phyloP scores from a whole-genome alignment of 495 filamentous ascomycete species.

The Pyrenula aspistea region DNA sequence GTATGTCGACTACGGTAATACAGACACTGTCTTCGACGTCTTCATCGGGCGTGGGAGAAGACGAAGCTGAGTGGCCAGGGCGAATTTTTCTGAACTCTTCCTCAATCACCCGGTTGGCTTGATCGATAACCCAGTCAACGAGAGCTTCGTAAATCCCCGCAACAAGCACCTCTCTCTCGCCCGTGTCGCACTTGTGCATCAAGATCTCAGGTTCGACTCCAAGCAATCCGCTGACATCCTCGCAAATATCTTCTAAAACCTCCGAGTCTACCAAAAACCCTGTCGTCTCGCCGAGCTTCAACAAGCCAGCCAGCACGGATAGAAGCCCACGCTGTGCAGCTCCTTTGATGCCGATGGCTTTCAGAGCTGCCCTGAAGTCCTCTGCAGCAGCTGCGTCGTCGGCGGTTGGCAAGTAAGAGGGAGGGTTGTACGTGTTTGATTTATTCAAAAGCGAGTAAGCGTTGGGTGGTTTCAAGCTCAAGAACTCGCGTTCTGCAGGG shows the following conservation, averaged over 20 bases:
- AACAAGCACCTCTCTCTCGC: constrained; percentile 72
- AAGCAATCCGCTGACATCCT: constrained; percentile 77
- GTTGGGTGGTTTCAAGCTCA: constrained; percentile 71
- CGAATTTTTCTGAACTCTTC: constrained; percentile 57
- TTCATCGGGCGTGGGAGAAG: constrained; percentile 51
- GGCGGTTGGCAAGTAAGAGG: constrained; percentile 80
- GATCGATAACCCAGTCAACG: constrained; percentile 85
- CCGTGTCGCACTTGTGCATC: constrained; percentile 61
- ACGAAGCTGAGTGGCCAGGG: constrained; percentile 30
- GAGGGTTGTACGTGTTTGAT: constrained; percentile 78
- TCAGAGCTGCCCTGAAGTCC: constrained; percentile 74
- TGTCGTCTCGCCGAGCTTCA: constrained; percentile 84
- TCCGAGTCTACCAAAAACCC: constrained; percentile 81
- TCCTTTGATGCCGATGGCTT: constrained; percentile 86
- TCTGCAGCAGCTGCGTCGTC: constrained; percentile 90
- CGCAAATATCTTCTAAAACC: constrained; percentile 71
- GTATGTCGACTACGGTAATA: constrained; percentile 80
- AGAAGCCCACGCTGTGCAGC: constrained; percentile 66
- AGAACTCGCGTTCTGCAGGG: constrained; percentile 78
- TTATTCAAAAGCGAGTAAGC: constrained; percentile 67
- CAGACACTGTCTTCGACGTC: constrained; percentile 73
- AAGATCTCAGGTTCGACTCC: constrained; percentile 82
- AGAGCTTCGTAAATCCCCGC: constrained; percentile 84
- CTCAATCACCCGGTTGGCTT: constrained; percentile 81
- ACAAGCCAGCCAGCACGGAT: constrained; percentile 68